Base-by-base conservation (phyloP, 78 protist species). In the Dictyostelium brefeldianum region DNA sequence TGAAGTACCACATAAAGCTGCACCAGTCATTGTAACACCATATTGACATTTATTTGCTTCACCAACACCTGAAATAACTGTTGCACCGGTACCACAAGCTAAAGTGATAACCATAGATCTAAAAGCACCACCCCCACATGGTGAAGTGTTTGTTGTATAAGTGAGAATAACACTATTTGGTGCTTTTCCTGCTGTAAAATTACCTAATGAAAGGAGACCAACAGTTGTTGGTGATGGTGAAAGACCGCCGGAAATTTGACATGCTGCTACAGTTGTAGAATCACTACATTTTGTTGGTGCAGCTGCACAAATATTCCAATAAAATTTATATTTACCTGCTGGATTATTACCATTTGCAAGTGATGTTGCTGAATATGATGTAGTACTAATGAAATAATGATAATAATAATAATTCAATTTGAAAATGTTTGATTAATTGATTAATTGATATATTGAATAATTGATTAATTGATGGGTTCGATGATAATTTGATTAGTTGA, bases 21-120 rank as follows among this genome's bases (percentile, higher is more conserved):
- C 25, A 73, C 50, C 79, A 22, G 53, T 50, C 54, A 82, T 46
- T 3, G 50, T 7, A 0, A 69, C 67, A n/a, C 48, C 62, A 48
- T 82, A 82, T 12, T 48, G 6, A 53, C 89, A 82, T 82, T 48
- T 50, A 31, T 15, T 46, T 47, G 67, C 71, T 62, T 70, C 89
- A 18, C 11, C 65, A 56, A 71, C 56, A 4, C 2, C 4, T 36
- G 41, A 2, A 14, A 56, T 47, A 17, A 48, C 15, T 1, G 2
- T 17, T 25, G 17, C 0, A 27, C 78, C 78, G 25, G 70, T 59
- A 6, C 25, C 36, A 31, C 89, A 82, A 5, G 17, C 10, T 8
- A 82, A 41, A 4, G 27, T 10, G 20, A 82, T 18, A 0, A 12
- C 71, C 22, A 51, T 54, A 10, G 31, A 22, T 48, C 89, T 22